These are phyloP conservation scores for Malus hybrid DNA, from an alignment of 331 rosid genomes.

Conservation along the genomic window DNA sequence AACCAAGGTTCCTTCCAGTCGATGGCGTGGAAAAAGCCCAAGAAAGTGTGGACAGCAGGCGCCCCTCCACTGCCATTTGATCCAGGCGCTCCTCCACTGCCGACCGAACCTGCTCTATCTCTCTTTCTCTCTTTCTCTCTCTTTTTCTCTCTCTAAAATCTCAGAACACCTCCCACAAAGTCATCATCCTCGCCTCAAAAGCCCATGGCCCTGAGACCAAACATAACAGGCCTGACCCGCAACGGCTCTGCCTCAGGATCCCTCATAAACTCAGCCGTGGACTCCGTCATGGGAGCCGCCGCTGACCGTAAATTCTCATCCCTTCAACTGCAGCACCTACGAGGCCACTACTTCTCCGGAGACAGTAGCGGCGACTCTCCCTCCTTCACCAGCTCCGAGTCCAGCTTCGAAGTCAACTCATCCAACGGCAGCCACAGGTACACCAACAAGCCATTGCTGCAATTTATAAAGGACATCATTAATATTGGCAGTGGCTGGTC, in stretches of 20 bases:
- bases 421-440: conserved; percentile 10
- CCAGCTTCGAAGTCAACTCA: conserved; percentile 29
- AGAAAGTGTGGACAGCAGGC: conserved; percentile 67
- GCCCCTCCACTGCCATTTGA: conserved; percentile 54
- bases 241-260: conserved; percentile 74
- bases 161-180: conserved; percentile 13
- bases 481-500: not conserved
- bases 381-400: conserved; percentile 28
- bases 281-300: conserved; percentile 38
- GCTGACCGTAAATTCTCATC: conserved; percentile 21
- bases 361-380: conserved; percentile 25
- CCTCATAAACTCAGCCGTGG: conserved; percentile 54
- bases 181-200: conserved; percentile 43
- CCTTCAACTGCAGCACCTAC: conserved; percentile 17
- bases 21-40: conserved; percentile 86
- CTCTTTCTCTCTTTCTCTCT: not conserved
- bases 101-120: conserved; percentile 58
- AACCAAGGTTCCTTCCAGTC: conserved; percentile 98
- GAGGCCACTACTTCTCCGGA: conserved; percentile 40
- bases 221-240: conserved; percentile 41
- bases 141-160: too few species aligned
- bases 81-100: conserved; percentile 67
- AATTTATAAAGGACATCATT: conserved; percentile 13
- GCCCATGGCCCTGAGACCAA: conserved; percentile 17
- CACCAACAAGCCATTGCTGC: conserved; percentile 9